A percentile compares a stretch with the other conserved stretches of the same genome.
phyloP scores from a whole-genome alignment of 768 basidiomycete species.

The Lepiota brunneoincarnata region DNA sequence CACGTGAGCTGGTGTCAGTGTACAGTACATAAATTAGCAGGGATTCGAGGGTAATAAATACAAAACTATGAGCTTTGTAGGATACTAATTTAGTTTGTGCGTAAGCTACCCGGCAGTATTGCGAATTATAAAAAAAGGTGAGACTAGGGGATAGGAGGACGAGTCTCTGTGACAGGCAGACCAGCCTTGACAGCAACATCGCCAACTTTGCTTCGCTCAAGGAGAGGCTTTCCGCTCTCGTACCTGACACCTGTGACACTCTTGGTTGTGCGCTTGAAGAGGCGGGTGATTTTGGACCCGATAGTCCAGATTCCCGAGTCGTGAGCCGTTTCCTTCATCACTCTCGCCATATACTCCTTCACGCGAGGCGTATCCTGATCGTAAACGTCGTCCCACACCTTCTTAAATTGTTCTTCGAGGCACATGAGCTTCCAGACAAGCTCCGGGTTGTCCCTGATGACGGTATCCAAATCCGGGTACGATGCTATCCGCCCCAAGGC shows the following conservation, averaged over 20 bases:
- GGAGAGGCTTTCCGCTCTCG: neutral
- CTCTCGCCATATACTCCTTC: slow-evolving; percentile 15
- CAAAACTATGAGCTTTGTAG: neutral
- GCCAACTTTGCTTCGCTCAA: neutral
- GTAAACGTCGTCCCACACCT: slow-evolving; percentile 39
- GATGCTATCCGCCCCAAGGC: slow-evolving; percentile 44
- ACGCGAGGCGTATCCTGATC: slow-evolving; percentile 23
- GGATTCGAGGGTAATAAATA: neutral
- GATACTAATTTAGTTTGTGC: neutral
- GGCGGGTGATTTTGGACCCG: slow-evolving; percentile 7
- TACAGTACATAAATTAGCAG: neutral
- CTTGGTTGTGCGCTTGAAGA: neutral
- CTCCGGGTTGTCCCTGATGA: slow-evolving; percentile 38
- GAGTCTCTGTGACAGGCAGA: slow-evolving; percentile 7
- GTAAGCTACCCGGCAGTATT: no score
- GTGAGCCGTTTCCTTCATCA: slow-evolving; percentile 12
- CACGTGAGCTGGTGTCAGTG: no score
- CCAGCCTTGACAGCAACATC: slow-evolving; percentile 1
- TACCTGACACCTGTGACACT: neutral
- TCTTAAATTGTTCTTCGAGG: slow-evolving; percentile 50
- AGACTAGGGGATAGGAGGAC: neutral
- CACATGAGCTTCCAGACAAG: slow-evolving; percentile 43
- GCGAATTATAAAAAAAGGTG: neutral
- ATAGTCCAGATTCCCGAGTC: slow-evolving; percentile 3
- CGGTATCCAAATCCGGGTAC: slow-evolving; percentile 29